Conservation (phyloP, 257 asterid species). For the Fraxinus quadrangulata region DNA sequence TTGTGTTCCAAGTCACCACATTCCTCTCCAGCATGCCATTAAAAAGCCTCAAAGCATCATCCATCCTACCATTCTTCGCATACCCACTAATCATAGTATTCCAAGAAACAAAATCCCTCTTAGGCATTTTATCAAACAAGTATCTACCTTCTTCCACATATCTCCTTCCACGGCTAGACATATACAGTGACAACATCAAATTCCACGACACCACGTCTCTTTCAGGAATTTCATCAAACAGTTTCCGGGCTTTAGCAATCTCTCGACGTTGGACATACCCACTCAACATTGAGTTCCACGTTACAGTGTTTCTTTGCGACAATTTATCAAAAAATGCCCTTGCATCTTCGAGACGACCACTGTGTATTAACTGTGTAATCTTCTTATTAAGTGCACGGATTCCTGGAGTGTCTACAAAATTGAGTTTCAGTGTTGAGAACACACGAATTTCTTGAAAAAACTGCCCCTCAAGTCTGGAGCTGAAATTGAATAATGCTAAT, state of each 20-base stretch:
- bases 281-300: too few species aligned
- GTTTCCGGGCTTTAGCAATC: too few species aligned
- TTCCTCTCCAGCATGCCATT: constrained; percentile 58
- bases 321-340: too few species aligned
- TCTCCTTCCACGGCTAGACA: constrained; percentile 48
- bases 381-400: too few species aligned
- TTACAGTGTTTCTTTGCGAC: too few species aligned
- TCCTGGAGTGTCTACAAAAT: constrained; percentile 9
- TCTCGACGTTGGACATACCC: too few species aligned
- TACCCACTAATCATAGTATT: constrained; percentile 88
- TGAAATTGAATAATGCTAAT: background rate
- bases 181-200: constrained; percentile 59
- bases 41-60: constrained; percentile 64
- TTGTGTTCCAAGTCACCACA: constrained; percentile 78
- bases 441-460: too few species aligned
- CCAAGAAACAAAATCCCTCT: constrained; percentile 62
- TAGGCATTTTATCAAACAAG: constrained; percentile 67
- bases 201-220: constrained; percentile 80
- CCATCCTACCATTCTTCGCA: constrained; percentile 56
- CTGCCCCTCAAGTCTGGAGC: background rate
- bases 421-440: too few species aligned
- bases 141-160: constrained; percentile 50
- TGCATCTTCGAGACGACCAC: too few species aligned
- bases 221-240: constrained; percentile 73
- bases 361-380: too few species aligned